Evolutionary conservation across 2,329 filamentous ascomycete species (phyloP).

Genomic region (Colletotrichum godetiae): DNA sequence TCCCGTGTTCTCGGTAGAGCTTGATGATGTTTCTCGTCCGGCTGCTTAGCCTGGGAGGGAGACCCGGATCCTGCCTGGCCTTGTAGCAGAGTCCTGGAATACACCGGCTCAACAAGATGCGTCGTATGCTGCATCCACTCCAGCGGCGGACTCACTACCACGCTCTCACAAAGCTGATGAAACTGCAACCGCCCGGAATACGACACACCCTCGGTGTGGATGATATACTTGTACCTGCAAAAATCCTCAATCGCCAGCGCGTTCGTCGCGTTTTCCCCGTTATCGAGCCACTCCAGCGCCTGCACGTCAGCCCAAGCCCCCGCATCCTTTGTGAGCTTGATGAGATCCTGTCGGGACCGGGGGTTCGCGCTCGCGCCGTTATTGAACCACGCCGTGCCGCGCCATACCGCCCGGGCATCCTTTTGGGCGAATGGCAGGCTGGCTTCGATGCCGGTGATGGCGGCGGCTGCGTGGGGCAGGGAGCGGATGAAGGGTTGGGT

Average conservation of each 20-base stretch:
- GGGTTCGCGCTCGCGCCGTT: conserved; percentile 48
- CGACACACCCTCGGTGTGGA: conserved; percentile 65
- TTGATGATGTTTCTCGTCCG: neutral
- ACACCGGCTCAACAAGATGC: conserved; percentile 58
- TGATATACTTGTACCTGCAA: conserved; percentile 61
- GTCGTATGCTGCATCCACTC: conserved; percentile 62
- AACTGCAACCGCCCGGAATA: conserved; percentile 64
- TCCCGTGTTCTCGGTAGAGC: conserved; percentile 4
- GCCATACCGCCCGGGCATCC: conserved; percentile 58
- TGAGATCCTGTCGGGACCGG: conserved; percentile 53
- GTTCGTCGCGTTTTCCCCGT: conserved; percentile 52
- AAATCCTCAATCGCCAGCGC: conserved; percentile 61
- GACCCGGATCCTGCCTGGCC: neutral
- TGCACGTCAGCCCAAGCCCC: conserved; percentile 60
- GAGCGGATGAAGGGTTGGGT: conserved; percentile 61
- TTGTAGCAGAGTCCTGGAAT: conserved; percentile 46
- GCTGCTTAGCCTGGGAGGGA: neutral
- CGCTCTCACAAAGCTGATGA: conserved; percentile 61
- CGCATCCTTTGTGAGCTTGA: conserved; percentile 46
- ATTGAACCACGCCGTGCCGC: conserved; percentile 64
- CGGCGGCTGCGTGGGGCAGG: conserved; percentile 49
- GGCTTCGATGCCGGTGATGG: conserved; percentile 52
- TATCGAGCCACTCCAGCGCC: conserved; percentile 49
- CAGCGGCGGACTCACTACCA: conserved; percentile 59
- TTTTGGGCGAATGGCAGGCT: conserved; percentile 43